Evolutionary conservation across 2,329 filamentous ascomycete species (phyloP).

Genomic region (Stachybotrys chartarum): DNA sequence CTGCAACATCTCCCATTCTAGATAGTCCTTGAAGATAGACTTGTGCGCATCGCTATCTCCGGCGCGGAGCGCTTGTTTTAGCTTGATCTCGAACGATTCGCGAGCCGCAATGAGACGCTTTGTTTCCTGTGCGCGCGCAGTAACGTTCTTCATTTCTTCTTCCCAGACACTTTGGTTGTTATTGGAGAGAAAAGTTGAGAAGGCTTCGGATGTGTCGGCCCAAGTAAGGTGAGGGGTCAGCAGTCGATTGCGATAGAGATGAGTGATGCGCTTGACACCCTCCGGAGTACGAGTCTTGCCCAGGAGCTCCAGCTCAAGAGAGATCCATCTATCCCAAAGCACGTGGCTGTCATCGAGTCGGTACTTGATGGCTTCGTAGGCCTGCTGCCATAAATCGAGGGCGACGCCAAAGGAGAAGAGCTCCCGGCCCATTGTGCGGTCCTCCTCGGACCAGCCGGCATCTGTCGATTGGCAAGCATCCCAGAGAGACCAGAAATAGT

Average conservation of each 20-base stretch:
- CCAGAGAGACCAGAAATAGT: constrained; percentile 69
- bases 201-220: constrained; percentile 67
- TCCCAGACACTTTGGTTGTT: constrained; percentile 69
- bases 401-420: constrained; percentile 63
- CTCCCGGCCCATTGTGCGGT: constrained; percentile 61
- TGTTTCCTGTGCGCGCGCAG: constrained; percentile 53
- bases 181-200: constrained; percentile 66
- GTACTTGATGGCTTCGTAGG: constrained; percentile 63
- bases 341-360: constrained; percentile 70
- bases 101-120: constrained; percentile 57
- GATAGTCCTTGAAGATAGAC: constrained; percentile 55
- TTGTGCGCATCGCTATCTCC: constrained; percentile 50
- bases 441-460: constrained; percentile 56
- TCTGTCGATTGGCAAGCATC: constrained; percentile 52
- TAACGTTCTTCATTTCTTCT: constrained; percentile 62
- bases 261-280: constrained; percentile 57
- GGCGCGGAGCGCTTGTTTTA: constrained; percentile 50
- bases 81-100: constrained; percentile 59
- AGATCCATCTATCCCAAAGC: constrained; percentile 74
- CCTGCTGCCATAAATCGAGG: constrained; percentile 64
- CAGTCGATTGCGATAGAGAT: constrained; percentile 64
- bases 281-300: constrained; percentile 45
- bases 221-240: constrained; percentile 66
- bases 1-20: constrained; percentile 75
- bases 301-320: constrained; percentile 63